Conservation (phyloP, 805 yeast genomes). For the Candida odintsovae region DNA sequence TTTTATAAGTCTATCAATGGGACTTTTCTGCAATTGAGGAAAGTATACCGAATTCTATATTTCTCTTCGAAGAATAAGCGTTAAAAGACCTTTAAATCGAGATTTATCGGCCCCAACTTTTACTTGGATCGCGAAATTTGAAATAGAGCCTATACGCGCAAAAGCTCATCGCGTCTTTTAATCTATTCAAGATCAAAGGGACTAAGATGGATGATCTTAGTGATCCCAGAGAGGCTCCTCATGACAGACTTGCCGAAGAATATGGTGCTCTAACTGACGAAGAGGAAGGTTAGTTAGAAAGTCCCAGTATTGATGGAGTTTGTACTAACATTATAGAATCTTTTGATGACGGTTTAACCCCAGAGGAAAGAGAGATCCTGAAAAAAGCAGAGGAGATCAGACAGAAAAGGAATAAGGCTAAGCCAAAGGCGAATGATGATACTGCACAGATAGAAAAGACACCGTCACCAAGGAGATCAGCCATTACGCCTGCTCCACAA, state of each 20-base stretch:
- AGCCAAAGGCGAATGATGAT: neutral
- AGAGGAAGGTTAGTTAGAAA: conserved; percentile 3
- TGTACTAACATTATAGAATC: neutral
- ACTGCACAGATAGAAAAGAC: conserved; percentile 1
- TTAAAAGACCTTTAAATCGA: too few species aligned
- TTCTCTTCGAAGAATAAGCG: too few species aligned
- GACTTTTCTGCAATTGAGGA: too few species aligned
- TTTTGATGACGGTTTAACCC: neutral
- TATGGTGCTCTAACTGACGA: conserved; percentile 13
- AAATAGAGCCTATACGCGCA: too few species aligned
- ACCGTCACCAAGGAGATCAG: neutral
- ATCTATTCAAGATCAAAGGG: neutral
- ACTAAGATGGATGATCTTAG: conserved; percentile 12
- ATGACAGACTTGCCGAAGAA: conserved; percentile 1
- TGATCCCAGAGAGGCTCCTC: conserved; percentile 8
- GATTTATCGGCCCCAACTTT: too few species aligned
- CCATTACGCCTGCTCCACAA: neutral
- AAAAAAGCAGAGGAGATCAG: neutral
- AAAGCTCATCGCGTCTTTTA: neutral
- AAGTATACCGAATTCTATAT: too few species aligned
- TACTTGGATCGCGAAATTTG: neutral
- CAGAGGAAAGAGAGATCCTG: conserved; percentile 1
- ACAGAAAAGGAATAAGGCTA: neutral
- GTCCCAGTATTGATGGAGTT: too few species aligned
- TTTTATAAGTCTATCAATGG: too few species aligned